phyloP scores from a whole-genome alignment of 1,139 yeast species.

The Candida tetrigidarum region DNA sequence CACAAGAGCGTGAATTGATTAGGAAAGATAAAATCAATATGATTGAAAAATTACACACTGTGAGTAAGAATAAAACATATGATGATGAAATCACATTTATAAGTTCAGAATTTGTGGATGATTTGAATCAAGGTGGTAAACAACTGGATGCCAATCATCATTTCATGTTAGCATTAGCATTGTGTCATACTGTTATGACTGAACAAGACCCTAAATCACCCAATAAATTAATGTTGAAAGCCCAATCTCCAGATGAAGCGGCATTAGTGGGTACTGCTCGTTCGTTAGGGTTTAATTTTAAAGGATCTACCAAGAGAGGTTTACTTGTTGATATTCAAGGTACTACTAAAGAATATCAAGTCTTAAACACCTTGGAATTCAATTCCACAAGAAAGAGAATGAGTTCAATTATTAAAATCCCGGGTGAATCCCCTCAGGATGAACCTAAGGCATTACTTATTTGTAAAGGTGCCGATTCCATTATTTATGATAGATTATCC shows the following conservation, averaged over 20 bases:
- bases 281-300: constrained; percentile 55
- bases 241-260: constrained; percentile 69
- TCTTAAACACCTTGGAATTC: constrained; percentile 57
- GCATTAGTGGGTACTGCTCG: constrained; percentile 66
- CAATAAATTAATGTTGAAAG: constrained; percentile 46
- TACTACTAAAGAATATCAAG: constrained; percentile 45
- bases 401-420: constrained; percentile 83
- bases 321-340: constrained; percentile 49
- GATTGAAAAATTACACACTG: constrained; percentile 31
- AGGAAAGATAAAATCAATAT: constrained; percentile 41
- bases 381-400: constrained; percentile 66
- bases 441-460: constrained; percentile 46
- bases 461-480: constrained; percentile 55
- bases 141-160: constrained; percentile 48
- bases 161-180: constrained; percentile 56
- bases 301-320: constrained; percentile 51
- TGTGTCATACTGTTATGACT: constrained; percentile 64
- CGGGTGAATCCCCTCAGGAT: constrained; percentile 35
- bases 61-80: constrained; percentile 28
- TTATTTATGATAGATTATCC: constrained; percentile 47
- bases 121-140: constrained; percentile 32
- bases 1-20: constrained; percentile 42
- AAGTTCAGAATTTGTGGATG: constrained; percentile 48
- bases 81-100: constrained; percentile 52
- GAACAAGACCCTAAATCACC: constrained; percentile 49